Conservation (phyloP, 441 rosid species). For the Caryocar brasiliense region DNA sequence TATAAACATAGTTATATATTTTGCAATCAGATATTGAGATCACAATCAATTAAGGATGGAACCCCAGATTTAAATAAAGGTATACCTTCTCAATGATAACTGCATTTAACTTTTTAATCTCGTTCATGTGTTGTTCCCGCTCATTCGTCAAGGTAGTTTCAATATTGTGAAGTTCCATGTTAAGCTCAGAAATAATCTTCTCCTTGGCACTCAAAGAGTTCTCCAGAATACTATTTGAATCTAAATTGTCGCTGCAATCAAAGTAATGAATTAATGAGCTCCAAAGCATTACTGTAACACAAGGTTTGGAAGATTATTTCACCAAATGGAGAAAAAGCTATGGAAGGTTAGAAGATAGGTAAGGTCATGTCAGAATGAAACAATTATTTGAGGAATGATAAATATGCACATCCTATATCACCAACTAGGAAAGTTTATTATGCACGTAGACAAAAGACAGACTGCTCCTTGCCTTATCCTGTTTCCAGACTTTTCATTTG, state of each 20-base stretch:
- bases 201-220: conserved; percentile 86
- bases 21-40: too few species aligned
- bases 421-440: background rate
- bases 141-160: conserved; percentile 75
- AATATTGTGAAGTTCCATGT: conserved; percentile 81
- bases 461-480: conserved; percentile 53
- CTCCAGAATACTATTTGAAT: conserved; percentile 78
- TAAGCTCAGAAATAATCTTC: conserved; percentile 88
- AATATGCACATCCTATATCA: background rate
- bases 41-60: too few species aligned
- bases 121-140: conserved; percentile 73
- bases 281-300: conserved; percentile 2
- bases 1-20: too few species aligned
- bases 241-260: conserved; percentile 56
- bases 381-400: background rate
- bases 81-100: conserved; percentile 69
- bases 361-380: background rate
- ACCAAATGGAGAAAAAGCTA: too few species aligned
- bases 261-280: conserved; percentile 11
- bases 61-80: too few species aligned
- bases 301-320: too few species aligned
- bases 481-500: conserved; percentile 69
- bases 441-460: background rate
- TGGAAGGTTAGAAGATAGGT: background rate
- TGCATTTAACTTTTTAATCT: conserved; percentile 71